Percentiles rank a stretch among this genome's conserved stretches.
Conservation (phyloP, 2,329 filamentous ascomycete species). For the Ophiosphaerella korrae region DNA sequence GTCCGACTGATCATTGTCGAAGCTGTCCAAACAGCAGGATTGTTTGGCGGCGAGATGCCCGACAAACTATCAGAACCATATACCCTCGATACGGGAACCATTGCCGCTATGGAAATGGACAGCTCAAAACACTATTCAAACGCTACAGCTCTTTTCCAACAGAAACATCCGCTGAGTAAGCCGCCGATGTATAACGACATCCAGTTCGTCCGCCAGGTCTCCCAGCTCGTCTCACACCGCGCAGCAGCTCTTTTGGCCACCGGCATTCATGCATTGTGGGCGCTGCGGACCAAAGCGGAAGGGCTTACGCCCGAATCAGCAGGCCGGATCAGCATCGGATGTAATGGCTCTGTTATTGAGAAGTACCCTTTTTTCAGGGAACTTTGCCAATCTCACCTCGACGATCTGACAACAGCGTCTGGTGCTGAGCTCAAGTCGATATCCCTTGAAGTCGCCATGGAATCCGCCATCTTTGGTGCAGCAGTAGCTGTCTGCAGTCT, state of each 20-base stretch:
- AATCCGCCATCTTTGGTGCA: constrained; percentile 76
- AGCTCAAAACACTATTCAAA: constrained; percentile 45
- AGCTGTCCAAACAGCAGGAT: constrained; percentile 59
- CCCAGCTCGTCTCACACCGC: constrained; percentile 61
- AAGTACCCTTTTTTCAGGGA: constrained; percentile 72
- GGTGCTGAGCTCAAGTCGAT: constrained; percentile 54
- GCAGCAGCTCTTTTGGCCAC: constrained; percentile 67
- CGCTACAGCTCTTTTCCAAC: constrained; percentile 55
- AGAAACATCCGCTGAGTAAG: constrained; percentile 56
- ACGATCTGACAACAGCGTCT: constrained; percentile 58
- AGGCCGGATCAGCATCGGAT: constrained; percentile 63
- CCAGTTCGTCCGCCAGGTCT: constrained; percentile 59
- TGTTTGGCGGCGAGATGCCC: constrained; percentile 64
- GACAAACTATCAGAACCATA: constrained; percentile 62
- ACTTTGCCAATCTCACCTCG: constrained; percentile 66
- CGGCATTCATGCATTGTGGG: constrained; percentile 67
- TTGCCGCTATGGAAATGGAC: constrained; percentile 63
- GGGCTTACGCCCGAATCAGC: constrained; percentile 43
- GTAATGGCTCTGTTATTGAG: constrained; percentile 80
- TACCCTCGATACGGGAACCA: constrained; percentile 62
- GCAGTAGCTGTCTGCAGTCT: constrained; percentile 65
- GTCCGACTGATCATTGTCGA: constrained; percentile 65
- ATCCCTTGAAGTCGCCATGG: constrained; percentile 69
- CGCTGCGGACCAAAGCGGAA: constrained; percentile 58
- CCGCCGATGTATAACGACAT: constrained; percentile 57